Evolutionary conservation across 192 early-diverging fungal species (phyloP), one percentile per base, ranked within the genome.

Genomic region (Piromyces finnis): DNA sequence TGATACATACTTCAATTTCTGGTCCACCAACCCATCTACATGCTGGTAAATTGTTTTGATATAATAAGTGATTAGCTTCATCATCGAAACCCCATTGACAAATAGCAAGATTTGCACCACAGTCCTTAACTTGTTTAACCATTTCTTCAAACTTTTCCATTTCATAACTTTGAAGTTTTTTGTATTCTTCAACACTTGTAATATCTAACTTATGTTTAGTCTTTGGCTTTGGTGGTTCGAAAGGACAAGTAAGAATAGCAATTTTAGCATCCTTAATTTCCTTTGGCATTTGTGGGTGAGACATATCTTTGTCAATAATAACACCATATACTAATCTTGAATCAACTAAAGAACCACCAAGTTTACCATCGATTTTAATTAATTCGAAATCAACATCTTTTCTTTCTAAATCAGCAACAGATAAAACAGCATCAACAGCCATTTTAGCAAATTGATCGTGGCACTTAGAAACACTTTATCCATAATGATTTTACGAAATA

Each of bases 71-170:
- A 89, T 99, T 99, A 77, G 98, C 98, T 86, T 99, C 98, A 83
- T 99, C 98, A 87, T 99, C 98, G 83, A 99, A 99, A 79, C 98
- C 98, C 98, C 98, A 99, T 86, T 99, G 98, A 89, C 98, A 99
- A 78, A 97, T 95, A 77, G 98, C 98, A 77, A 98, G 84, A 87
- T 97, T 99, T 78, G 98, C 97, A 29, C 98, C 98, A 82, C 94
- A 92, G 79, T 97, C 94, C 91, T 99, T 99, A 83, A 98, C 96
- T 84, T 94, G 92, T 81, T 92, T 90, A 79, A 99, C 95, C 98
- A 99, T 99, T 51, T 90, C 90, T 84, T 95, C 92, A 84, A 99
- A 99, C 86, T 97, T 98, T 80, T 96, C 92, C 81, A 89, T 92
- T 87, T 99, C 98, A 84, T 98, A 99, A 79, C 86, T 87, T 86